Evolutionary conservation across 495 filamentous ascomycete species (phyloP), one percentile per base, ranked within the genome.

Genomic region (Penicillium nucicola): DNA sequence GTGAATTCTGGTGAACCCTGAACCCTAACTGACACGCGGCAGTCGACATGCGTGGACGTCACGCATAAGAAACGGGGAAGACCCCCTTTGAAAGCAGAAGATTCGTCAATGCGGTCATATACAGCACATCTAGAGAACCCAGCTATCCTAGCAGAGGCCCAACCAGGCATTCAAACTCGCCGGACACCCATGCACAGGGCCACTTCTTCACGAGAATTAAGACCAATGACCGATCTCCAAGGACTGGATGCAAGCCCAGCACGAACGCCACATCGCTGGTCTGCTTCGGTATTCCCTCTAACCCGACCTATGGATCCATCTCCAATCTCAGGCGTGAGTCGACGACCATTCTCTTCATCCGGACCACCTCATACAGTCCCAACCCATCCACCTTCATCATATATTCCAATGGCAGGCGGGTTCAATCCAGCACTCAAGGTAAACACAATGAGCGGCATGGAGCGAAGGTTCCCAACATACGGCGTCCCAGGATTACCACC

Each of bases 51-150:
- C 57, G 77, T 90, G 43, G 93, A 98, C 67, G 90, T 97, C 18
- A 90, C 92, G 57, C 92, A 97, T 70, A 98, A 97, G 71, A 97
- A 97, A 65, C 79, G 93, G 52, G 93, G 93, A 17, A 80, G 93
- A 48, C 93, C 93, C 57, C 86, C 93, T 43, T 76, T 98, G 60
- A 87, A 92, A 63, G 91, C 96, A 59, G 93, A 97, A 44, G 78
- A 82, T 30, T 64, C 71, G 13, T 67, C 71, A 9, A 53, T 74
- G 10, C 61, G 69, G 45, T 50, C 70, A 14, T 72, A 69, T 45
- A 56, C 67, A 31, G 47, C 68, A 2, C 68, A 67, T 39, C 33
- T 67, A 19, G 71, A 70, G 4, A 62, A 58, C 35, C 36, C 62
- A 40, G 49, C 54, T 4, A 40, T 60, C 10, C 42, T 62, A 4